phyloP scores from a whole-genome alignment of 345 rosid genomes.

The Arabis hirsuta region DNA sequence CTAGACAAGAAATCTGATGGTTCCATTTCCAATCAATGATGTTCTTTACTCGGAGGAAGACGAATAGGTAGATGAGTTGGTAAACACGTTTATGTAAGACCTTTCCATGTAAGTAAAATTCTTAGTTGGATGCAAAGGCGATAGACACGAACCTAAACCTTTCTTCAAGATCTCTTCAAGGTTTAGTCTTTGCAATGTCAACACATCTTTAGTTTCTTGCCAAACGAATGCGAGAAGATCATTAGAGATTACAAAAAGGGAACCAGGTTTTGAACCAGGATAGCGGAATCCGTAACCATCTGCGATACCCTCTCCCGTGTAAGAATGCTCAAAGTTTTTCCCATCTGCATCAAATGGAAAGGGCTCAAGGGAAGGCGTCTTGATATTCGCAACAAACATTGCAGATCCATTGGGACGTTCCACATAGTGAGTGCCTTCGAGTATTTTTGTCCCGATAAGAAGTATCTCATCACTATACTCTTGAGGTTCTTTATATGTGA shows the following conservation, averaged over 20 bases:
- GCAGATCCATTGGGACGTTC: conserved; percentile 89
- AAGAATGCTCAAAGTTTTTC: conserved; percentile 53
- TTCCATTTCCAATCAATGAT: neutral
- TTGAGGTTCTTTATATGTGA: conserved; percentile 68
- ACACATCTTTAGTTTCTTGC: conserved; percentile 66
- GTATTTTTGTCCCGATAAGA: conserved; percentile 72
- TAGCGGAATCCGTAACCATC: conserved; percentile 80
- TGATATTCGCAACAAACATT: conserved; percentile 78
- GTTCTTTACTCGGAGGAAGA: conserved; percentile 46
- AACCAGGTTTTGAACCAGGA: conserved; percentile 80
- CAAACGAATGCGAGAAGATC: conserved; percentile 74
- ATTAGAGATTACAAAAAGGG: conserved; percentile 58
- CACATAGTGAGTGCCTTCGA: conserved; percentile 75
- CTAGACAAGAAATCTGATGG: neutral
- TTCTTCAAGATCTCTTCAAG: conserved; percentile 73
- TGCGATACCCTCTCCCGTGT: conserved; percentile 68
- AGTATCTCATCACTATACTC: conserved; percentile 51
- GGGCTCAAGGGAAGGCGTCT: conserved; percentile 61
- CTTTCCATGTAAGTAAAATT: conserved; percentile 76
- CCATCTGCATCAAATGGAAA: conserved; percentile 78
- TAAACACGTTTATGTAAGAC: conserved; percentile 74
- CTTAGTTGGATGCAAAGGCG: conserved; percentile 58
- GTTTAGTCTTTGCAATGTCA: conserved; percentile 74
- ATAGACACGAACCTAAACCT: conserved; percentile 53
- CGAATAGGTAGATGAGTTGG: neutral